Evolutionary conservation across 306 rosid species (phyloP).

Genomic region (Castanea sativa): DNA sequence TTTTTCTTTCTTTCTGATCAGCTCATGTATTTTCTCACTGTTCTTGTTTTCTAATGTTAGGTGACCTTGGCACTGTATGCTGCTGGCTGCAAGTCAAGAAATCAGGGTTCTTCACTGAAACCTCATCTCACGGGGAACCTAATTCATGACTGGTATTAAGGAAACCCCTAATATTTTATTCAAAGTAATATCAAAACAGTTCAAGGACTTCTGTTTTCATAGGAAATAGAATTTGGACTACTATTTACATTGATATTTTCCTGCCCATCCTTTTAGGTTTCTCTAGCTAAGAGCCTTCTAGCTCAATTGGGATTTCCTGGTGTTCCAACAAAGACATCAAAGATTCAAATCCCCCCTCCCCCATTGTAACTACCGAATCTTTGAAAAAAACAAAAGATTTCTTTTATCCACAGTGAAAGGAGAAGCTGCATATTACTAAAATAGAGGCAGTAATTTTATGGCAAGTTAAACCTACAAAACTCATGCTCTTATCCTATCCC

Average conservation of each 20-base stretch:
- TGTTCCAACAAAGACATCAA: too few relatives aligned
- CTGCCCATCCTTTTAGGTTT: background rate
- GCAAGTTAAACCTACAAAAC: background rate
- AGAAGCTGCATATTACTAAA: background rate
- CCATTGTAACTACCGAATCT: too few relatives aligned
- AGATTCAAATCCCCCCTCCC: too few relatives aligned
- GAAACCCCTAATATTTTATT: conserved; percentile 16
- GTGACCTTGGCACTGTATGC: conserved; percentile 57
- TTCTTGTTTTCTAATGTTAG: conserved; percentile 44
- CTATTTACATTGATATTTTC: background rate
- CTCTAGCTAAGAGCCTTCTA: background rate
- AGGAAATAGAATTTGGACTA: background rate
- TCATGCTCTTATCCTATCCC: background rate
- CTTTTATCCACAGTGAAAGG: background rate
- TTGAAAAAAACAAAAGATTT: background rate
- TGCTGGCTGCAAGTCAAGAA: conserved; percentile 66
- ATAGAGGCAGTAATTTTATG: background rate
- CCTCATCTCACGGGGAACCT: conserved; percentile 70
- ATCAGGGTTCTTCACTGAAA: conserved; percentile 71
- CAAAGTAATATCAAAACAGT: background rate
- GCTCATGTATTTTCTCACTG: conserved; percentile 12
- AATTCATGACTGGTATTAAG: conserved; percentile 74
- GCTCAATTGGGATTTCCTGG: too few relatives aligned
- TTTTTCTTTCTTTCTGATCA: conserved; percentile 5
- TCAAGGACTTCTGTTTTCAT: background rate